phyloP scores from a whole-genome alignment of 805 yeast species.

The Teunomyces panamensis region DNA sequence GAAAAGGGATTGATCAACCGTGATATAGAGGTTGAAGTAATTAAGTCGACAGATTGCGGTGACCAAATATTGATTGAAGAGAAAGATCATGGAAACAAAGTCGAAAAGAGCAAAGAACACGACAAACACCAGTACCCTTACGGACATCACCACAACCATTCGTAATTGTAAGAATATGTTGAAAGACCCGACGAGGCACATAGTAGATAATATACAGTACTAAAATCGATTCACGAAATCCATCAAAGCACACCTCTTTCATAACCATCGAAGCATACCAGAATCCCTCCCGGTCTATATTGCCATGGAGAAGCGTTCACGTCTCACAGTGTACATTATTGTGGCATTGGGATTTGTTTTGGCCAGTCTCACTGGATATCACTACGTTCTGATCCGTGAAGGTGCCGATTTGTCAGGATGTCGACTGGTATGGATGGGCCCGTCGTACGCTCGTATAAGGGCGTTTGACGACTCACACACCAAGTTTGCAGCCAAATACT shows the following conservation, averaged over 20 bases:
- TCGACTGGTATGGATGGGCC: slow-evolving; percentile 72
- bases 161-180: neutral
- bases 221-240: neutral
- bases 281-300: no score
- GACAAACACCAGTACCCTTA: neutral
- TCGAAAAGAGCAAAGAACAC: neutral
- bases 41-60: slow-evolving; percentile 23
- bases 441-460: slow-evolving; percentile 72
- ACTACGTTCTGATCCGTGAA: slow-evolving; percentile 13
- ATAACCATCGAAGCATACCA: no score
- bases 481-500: slow-evolving; percentile 73
- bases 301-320: slow-evolving; percentile 2
- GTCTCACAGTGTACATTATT: slow-evolving; percentile 1
- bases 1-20: slow-evolving; percentile 26
- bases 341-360: slow-evolving; percentile 7
- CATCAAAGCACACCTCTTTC: no score
- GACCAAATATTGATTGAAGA: slow-evolving; percentile 25
- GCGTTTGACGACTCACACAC: slow-evolving; percentile 74
- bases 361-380: slow-evolving; percentile 12
- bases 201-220: neutral
- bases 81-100: slow-evolving; percentile 11
- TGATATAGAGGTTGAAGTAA: slow-evolving; percentile 24
- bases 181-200: neutral
- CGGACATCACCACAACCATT: neutral
- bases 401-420: slow-evolving; percentile 49